Evolutionary conservation across 305 asterid genomes (phyloP), one percentile per base, ranked within the genome.

Genomic region (Coffea humblotiana): DNA sequence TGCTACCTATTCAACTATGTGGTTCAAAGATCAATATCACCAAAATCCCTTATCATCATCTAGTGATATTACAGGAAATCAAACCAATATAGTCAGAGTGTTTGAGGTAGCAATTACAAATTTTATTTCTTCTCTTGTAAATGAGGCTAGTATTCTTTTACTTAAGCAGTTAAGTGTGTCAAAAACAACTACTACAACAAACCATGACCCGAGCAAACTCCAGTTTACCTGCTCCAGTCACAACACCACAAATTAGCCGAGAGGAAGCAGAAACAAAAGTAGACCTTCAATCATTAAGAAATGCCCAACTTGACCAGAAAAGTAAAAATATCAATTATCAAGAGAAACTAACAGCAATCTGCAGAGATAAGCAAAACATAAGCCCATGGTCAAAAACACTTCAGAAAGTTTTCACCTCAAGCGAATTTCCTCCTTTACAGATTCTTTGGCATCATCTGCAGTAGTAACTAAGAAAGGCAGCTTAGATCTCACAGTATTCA

Each of bases 401-500:
- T 29, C 40, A 23, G 47, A 49, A 27, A 60, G 29, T 71, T 40
- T 71, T 85, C 85, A 92, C 99, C 98, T 90, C 84, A 96, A 84
- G 75, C 99, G 91, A 77, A 91, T 96, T 84, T 96, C 99, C 86
- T 96, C 99, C 83, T 92, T 96, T 48, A 88, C 81, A 56, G 87
- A 82, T 82, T 96, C 97, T 80, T 90, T 92, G 47, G 95, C 94
- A 82, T 91, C 97, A n/a, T 92, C 97, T 48, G 91, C 86, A 69
- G 97, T 87, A 48, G 99, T 94, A 80, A 96, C 93, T 92, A 94
- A 84, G 85, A 96, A 96, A 37, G 99, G 99, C 81, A 96, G 84
- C 93, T 96, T 96, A 47, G 85, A 72, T 81, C 74, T 91, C 87
- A 96, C 99, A 8, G 92, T 86, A 87, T 96, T 94, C 88, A 96